These are phyloP conservation scores for Blastocladiella emersonii DNA, from an alignment of 371 early-diverging fungal species.

Conservation along the genomic window DNA sequence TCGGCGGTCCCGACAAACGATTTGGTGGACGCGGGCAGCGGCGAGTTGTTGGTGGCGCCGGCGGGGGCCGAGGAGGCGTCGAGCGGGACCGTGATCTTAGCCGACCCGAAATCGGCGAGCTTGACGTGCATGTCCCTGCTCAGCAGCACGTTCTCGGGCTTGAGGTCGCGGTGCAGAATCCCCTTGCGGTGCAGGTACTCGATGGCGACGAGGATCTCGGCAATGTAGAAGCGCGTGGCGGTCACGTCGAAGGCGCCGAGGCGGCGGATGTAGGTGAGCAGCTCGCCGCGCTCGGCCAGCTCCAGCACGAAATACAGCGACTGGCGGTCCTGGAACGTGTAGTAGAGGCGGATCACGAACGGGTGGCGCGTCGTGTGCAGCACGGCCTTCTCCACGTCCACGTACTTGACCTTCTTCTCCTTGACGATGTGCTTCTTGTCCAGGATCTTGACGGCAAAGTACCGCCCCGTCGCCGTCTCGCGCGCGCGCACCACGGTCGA, in stretches of 20 bases:
- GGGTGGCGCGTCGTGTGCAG: conserved; percentile 70
- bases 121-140: conserved; percentile 75
- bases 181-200: conserved; percentile 59
- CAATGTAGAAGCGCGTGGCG: conserved; percentile 65
- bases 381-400: conserved; percentile 73
- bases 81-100: conserved; percentile 49
- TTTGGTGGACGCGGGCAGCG: conserved; percentile 27
- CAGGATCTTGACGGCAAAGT: conserved; percentile 84
- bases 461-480: conserved; percentile 44
- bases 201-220: conserved; percentile 73
- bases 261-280: conserved; percentile 56
- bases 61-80: not conserved
- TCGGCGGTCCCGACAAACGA: conserved; percentile 97
- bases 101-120: conserved; percentile 94
- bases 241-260: conserved; percentile 52
- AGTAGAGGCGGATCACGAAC: conserved; percentile 75
- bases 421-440: conserved; percentile 85
- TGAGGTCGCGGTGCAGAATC: conserved; percentile 49
- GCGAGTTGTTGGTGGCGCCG: not conserved
- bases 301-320: conserved; percentile 87
- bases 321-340: conserved; percentile 81
- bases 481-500: conserved; percentile 71
- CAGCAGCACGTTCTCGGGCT: conserved; percentile 62
- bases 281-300: conserved; percentile 76
- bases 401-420: conserved; percentile 88